A percentile compares a stretch with the other conserved stretches of the same genome.
phyloP scores from a whole-genome alignment of 116 monocot species.

The Papilionanthe hybrid region DNA sequence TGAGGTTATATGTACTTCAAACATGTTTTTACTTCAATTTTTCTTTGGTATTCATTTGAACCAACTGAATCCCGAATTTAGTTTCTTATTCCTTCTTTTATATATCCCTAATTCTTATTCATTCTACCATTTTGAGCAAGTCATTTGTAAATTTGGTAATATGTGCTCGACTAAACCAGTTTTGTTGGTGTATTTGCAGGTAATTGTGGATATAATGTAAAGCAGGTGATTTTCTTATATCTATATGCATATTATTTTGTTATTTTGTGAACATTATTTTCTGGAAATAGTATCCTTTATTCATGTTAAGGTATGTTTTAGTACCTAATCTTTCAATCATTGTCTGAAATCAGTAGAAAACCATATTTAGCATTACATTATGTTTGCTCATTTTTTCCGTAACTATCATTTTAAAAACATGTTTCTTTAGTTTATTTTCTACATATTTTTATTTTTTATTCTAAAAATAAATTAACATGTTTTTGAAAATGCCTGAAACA shows the following conservation, averaged over 20 bases:
- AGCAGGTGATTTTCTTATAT: slow-evolving; percentile 29
- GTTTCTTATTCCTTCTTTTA: neutral
- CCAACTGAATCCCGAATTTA: neutral
- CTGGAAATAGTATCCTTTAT: neutral
- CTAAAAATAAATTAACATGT: too few species aligned
- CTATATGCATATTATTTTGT: neutral
- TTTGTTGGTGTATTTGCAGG: slow-evolving; percentile 31
- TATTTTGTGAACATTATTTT: neutral
- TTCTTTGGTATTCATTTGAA: slow-evolving; percentile 2
- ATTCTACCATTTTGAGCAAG: neutral
- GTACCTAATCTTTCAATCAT: neutral
- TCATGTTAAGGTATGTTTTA: neutral
- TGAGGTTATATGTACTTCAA: neutral
- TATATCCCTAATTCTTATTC: neutral
- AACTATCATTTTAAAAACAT: neutral
- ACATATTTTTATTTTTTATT: too few species aligned
- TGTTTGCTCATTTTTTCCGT: neutral
- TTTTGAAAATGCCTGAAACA: too few species aligned
- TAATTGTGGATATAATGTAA: slow-evolving; percentile 48
- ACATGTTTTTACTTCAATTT: neutral
- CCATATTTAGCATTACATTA: neutral
- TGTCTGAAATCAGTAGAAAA: neutral
- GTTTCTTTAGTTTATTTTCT: too few species aligned
- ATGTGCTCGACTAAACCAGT: slow-evolving; percentile 6
- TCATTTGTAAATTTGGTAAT: neutral